Percentiles rank a stretch among this genome's conserved stretches.
These are phyloP conservation scores for Phytophthora lateralis DNA, from an alignment of 352 stramenopile species.

Conservation along the genomic window DNA sequence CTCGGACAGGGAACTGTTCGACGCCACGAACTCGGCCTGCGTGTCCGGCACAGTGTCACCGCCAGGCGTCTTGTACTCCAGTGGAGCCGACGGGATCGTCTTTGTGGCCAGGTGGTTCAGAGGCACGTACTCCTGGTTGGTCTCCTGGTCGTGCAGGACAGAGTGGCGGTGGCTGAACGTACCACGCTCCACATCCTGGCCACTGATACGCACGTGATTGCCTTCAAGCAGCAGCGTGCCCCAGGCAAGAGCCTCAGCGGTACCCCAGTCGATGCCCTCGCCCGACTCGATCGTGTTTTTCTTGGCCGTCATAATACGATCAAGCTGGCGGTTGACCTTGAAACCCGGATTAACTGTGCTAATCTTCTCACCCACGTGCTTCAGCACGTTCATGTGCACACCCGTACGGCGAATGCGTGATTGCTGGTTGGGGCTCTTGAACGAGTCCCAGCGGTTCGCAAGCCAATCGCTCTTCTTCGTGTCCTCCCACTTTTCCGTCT, in stretches of 20 bases:
- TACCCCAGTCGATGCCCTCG: slow-evolving; percentile 95
- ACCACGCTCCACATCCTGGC: slow-evolving; percentile 96
- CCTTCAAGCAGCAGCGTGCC: slow-evolving; percentile 94
- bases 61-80: slow-evolving; percentile 48
- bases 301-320: slow-evolving; percentile 92
- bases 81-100: slow-evolving; percentile 58
- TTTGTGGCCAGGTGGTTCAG: slow-evolving; percentile 91
- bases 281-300: slow-evolving; percentile 78
- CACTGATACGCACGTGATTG: slow-evolving; percentile 88
- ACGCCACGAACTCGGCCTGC: slow-evolving; percentile 92
- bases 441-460: slow-evolving; percentile 94
- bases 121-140: slow-evolving; percentile 93
- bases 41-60: slow-evolving; percentile 53
- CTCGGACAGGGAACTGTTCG: slow-evolving; percentile 96
- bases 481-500: slow-evolving; percentile 92
- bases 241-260: slow-evolving; percentile 96
- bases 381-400: slow-evolving; percentile 92
- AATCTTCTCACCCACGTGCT: slow-evolving; percentile 90
- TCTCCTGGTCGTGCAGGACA: slow-evolving; percentile 95
- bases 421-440: slow-evolving; percentile 96
- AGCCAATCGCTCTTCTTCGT: slow-evolving; percentile 96
- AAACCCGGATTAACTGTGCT: slow-evolving; percentile 87
- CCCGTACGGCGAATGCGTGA: slow-evolving; percentile 92
- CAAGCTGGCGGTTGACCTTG: slow-evolving; percentile 93
- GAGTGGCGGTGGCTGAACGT: slow-evolving; percentile 93